These are phyloP conservation scores for Pulveroboletus sp. DNA, from an alignment of 768 basidiomycete genomes.

Conservation along the genomic window DNA sequence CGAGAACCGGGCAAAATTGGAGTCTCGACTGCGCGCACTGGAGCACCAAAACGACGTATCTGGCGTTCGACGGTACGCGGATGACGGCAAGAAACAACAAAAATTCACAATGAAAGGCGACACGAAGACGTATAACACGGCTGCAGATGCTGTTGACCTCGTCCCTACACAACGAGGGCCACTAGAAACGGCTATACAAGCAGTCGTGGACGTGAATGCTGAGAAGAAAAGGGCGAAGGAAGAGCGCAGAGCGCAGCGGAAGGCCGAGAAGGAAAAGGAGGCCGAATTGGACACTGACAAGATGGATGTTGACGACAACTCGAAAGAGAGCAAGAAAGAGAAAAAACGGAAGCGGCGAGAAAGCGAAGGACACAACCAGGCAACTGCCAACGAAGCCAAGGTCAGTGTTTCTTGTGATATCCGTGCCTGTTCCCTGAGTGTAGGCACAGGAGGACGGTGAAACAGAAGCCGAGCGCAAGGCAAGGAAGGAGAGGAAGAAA, in stretches of 20 bases:
- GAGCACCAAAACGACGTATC: slow-evolving; percentile 78
- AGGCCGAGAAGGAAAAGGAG: slow-evolving; percentile 48
- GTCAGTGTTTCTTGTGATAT: slow-evolving; percentile 31
- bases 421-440: slow-evolving; percentile 5
- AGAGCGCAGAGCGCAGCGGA: slow-evolving; percentile 69
- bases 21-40: slow-evolving; percentile 85
- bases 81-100: slow-evolving; percentile 63
- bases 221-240: slow-evolving; percentile 83
- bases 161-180: slow-evolving; percentile 84
- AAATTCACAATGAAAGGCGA: slow-evolving; percentile 80
- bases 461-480: slow-evolving; percentile 82
- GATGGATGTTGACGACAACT: slow-evolving; percentile 46
- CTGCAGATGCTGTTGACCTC: slow-evolving; percentile 78
- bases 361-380: slow-evolving; percentile 49
- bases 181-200: slow-evolving; percentile 70
- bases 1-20: slow-evolving; percentile 92
- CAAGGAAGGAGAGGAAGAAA: slow-evolving; percentile 74
- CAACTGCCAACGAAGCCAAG: slow-evolving; percentile 37
- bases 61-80: slow-evolving; percentile 63
- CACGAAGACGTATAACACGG: slow-evolving; percentile 79
- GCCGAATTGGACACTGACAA: slow-evolving; percentile 32
- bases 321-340: slow-evolving; percentile 38
- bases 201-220: slow-evolving; percentile 76
- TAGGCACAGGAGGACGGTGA: slow-evolving; percentile 45
- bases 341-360: slow-evolving; percentile 50